These are phyloP conservation scores for Debaryomyces maramus DNA, from an alignment of 805 yeast species.

Conservation along the genomic window DNA sequence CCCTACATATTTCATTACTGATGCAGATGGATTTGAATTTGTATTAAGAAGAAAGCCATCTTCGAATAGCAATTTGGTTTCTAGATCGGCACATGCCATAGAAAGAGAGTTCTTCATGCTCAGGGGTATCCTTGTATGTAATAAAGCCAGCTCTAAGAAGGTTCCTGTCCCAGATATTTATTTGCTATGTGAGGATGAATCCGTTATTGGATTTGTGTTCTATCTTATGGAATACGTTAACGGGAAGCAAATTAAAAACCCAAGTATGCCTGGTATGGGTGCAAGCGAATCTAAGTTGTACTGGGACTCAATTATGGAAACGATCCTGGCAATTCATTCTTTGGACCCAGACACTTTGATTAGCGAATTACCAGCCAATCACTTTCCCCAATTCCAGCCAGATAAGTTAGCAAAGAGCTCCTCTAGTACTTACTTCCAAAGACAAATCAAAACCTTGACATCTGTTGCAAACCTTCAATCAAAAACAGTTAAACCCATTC, in stretches of 20 bases:
- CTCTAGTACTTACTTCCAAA: conserved; percentile 44
- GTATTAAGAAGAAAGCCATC: conserved; percentile 61
- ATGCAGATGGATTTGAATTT: conserved; percentile 36
- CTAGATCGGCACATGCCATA: conserved; percentile 60
- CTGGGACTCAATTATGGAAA: conserved; percentile 51
- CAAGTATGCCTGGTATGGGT: conserved; percentile 42
- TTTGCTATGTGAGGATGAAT: conserved; percentile 56
- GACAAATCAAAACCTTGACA: conserved; percentile 52
- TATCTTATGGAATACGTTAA: conserved; percentile 60
- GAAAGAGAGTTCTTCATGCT: conserved; percentile 60
- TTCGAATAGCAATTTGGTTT: conserved; percentile 47
- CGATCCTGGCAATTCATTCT: conserved; percentile 50
- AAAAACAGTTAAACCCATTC: conserved; percentile 46
- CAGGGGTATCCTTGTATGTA: conserved; percentile 33
- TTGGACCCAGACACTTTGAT: conserved; percentile 45
- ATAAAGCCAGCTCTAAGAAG: conserved; percentile 20
- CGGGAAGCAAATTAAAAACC: conserved; percentile 57
- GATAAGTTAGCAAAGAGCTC: conserved; percentile 12
- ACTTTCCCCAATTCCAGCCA: conserved; percentile 44
- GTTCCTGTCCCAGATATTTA: conserved; percentile 59
- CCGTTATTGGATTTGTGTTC: conserved; percentile 54
- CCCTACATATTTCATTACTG: conserved; percentile 56
- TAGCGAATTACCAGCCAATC: conserved; percentile 42
- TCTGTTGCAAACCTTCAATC: conserved; percentile 41
- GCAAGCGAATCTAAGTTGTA: conserved; percentile 23